phyloP scores from a whole-genome alignment of 2,329 filamentous ascomycete species.

The Neofusicoccum cordaticola region DNA sequence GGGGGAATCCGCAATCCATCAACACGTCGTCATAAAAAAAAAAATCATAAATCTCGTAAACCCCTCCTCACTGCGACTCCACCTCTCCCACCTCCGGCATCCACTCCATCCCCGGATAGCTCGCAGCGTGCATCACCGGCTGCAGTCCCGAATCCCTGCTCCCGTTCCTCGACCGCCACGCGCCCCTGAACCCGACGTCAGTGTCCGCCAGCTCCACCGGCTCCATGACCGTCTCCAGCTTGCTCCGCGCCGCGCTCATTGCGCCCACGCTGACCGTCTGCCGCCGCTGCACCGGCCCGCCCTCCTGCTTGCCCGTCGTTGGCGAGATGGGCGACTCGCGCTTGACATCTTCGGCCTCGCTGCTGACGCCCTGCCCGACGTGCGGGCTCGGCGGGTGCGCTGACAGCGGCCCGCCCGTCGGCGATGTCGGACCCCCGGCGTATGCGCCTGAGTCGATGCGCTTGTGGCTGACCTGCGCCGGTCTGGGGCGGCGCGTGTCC shows the following conservation, averaged over 20 bases:
- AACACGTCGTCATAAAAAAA: background rate
- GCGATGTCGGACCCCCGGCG: background rate
- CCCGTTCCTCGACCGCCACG: no score
- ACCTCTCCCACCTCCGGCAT: slow-evolving; percentile 47
- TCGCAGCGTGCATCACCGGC: slow-evolving; percentile 61
- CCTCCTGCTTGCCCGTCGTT: no score
- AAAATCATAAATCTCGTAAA: background rate
- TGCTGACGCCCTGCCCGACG: no score
- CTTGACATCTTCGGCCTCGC: no score
- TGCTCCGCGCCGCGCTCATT: background rate
- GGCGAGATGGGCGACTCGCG: no score
- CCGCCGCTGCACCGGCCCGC: no score
- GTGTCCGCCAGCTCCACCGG: slow-evolving; percentile 13
- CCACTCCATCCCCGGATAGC: slow-evolving; percentile 71
- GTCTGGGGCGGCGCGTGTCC: background rate
- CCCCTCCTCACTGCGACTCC: background rate
- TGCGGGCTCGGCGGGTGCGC: no score
- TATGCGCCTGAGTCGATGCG: background rate
- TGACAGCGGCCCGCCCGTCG: background rate
- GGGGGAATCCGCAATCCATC: no score
- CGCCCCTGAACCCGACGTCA: background rate
- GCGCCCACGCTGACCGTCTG: no score
- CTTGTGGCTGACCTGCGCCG: background rate
- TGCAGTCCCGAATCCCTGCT: slow-evolving; percentile 29
- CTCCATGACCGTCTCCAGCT: slow-evolving; percentile 9